Conservation (phyloP, 768 basidiomycete species). For the Saitozyma podzolica region DNA sequence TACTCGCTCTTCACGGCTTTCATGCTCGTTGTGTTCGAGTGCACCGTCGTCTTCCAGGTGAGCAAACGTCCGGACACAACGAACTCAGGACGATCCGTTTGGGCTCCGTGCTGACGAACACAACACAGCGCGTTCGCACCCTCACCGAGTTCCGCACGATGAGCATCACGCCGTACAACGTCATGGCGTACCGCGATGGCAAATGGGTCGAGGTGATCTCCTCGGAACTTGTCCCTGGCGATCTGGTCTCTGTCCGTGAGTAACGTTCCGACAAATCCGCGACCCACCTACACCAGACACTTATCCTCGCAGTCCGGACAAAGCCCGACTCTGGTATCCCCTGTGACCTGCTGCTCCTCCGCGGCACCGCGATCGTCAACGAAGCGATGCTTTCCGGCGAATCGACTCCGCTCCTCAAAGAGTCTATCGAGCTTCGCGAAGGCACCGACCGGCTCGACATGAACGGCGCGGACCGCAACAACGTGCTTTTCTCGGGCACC, state of each 20-base stretch:
- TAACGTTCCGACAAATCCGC: constrained; percentile 23
- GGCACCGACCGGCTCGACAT: constrained; percentile 73
- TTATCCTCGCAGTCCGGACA: constrained; percentile 51
- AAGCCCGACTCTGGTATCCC: constrained; percentile 81
- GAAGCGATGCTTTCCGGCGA: constrained; percentile 99
- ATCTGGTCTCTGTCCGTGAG: constrained; percentile 78
- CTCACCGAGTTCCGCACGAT: constrained; percentile 95
- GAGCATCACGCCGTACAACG: constrained; percentile 86
- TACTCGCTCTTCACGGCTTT: constrained; percentile 94
- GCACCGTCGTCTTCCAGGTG: constrained; percentile 98
- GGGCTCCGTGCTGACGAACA: not conserved
- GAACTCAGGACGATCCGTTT: not conserved
- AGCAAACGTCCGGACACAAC: constrained; percentile 44
- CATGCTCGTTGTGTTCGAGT: constrained; percentile 98
- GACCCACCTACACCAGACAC: not conserved
- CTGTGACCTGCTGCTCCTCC: constrained; percentile 87
- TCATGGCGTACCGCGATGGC: constrained; percentile 74
- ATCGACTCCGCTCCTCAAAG: constrained; percentile 93
- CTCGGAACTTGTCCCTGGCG: constrained; percentile 86
- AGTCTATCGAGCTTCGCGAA: constrained; percentile 84
- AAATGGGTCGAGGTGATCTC: constrained; percentile 78
- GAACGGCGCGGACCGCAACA: constrained; percentile 81
- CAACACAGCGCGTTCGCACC: constrained; percentile 86
- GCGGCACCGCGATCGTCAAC: constrained; percentile 93
- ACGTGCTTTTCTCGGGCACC: constrained; percentile 91